Evolutionary conservation across 2,329 filamentous ascomycete genomes (phyloP).

Genomic region (Clonostachys rhizophaga): DNA sequence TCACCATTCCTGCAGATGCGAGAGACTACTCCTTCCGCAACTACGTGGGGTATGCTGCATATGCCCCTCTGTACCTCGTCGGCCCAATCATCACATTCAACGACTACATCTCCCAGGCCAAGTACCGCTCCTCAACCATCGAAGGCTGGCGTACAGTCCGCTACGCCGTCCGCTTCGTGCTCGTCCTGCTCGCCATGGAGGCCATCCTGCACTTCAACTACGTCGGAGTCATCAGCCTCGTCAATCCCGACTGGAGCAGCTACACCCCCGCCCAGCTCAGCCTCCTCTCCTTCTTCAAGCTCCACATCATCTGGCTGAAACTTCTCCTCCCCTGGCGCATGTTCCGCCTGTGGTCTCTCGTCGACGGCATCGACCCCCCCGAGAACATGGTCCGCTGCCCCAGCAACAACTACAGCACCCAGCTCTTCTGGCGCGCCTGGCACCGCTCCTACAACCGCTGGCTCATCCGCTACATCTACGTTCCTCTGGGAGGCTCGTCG

Average conservation of each 20-base stretch:
- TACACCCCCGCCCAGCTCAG: constrained; percentile 86
- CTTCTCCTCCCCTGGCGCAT: constrained; percentile 96
- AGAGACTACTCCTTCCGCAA: constrained; percentile 76
- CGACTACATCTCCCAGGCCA: constrained; percentile 86
- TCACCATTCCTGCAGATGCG: constrained; percentile 67
- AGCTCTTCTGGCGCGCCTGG: constrained; percentile 95
- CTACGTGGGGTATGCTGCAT: constrained; percentile 85
- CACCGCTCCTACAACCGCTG: constrained; percentile 94
- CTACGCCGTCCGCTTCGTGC: constrained; percentile 77
- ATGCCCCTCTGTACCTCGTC: constrained; percentile 87
- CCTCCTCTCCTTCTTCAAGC: constrained; percentile 91
- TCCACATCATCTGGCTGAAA: constrained; percentile 97
- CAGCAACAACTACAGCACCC: constrained; percentile 86
- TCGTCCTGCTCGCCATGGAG: constrained; percentile 85
- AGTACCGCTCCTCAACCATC: constrained; percentile 69
- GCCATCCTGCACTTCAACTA: constrained; percentile 89
- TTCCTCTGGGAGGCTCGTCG: constrained; percentile 75
- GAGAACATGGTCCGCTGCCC: constrained; percentile 99
- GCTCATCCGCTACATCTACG: constrained; percentile 89
- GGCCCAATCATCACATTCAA: constrained; percentile 97
- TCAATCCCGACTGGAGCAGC: constrained; percentile 70
- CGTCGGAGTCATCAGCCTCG: constrained; percentile 85
- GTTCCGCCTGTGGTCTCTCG: constrained; percentile 91
- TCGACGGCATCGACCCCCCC: constrained; percentile 89
- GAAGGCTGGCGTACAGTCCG: constrained; percentile 66